Evolutionary conservation across 169 alveolate genomes (phyloP), one percentile per base, ranked within the genome.

Genomic region (Cryptosporidium sp.): DNA sequence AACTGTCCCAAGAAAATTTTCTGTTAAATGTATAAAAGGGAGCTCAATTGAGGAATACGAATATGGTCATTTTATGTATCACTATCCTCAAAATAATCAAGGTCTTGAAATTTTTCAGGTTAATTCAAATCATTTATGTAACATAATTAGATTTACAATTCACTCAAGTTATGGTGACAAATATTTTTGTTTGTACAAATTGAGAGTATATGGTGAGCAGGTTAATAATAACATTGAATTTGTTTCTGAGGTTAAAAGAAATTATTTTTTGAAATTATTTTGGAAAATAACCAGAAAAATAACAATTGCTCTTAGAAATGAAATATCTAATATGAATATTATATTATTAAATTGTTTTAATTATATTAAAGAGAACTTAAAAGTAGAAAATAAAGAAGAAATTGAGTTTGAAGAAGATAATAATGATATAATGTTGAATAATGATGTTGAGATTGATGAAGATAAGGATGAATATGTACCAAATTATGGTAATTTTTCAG

Each of bases 1-100:
- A 0, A 80, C 89, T 39, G 89, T 80, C 35, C 89, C 89, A 29
- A 80, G 89, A 80, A 80, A 26, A n/a, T 37, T 80, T n/a, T 62
- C 75, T 14, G 48, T 80, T 2, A 39, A 44, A 14, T 80, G 89
- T 10, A 4, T 61, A n/a, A 26, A 80, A 44, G 35, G 67, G 8
- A 44, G 42, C 2, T 18, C 75, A 35, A 18, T 61, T 62, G 68
- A 80, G 44, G 51, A 61, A 14, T 14, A 1, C 2, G 35, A 80
- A 14, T 39, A 70, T 44, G 68, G 44, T 0, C 14, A 60, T 42
- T 37, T 80, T 21, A 62, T 33, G 7, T 80, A 80, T 51, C 26
- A 80, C 6, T 80, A 80, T 62, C 89, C 89, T 21, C 89, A 80
- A 44, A 60, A 39, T 62, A 42, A 44, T 31, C 21, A 61, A 10